These are phyloP conservation scores for Cyanidioschyzon merolae DNA, from an alignment of 23 red algal species.

Conservation along the genomic window DNA sequence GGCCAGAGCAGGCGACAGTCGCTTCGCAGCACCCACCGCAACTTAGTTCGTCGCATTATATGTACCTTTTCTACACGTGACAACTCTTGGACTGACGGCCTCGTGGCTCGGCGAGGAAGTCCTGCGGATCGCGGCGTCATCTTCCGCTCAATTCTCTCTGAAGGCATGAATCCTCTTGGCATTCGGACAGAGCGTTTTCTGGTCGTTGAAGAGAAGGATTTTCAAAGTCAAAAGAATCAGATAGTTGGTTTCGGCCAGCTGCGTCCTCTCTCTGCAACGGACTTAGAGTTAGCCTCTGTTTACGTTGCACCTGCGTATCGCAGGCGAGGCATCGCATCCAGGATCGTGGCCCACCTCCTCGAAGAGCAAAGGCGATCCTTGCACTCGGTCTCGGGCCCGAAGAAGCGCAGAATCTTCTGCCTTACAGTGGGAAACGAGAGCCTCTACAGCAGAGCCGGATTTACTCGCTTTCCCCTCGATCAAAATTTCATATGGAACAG, in stretches of 20 bases:
- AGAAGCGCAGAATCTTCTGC: neutral
- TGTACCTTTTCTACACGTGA: too few relatives aligned
- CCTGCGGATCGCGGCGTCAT: neutral
- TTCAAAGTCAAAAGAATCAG: neutral
- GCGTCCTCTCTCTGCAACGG: neutral
- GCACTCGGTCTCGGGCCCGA: neutral
- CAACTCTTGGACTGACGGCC: too few relatives aligned
- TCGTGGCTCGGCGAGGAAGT: neutral
- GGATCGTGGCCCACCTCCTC: neutral
- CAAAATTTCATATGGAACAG: neutral
- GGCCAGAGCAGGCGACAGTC: too few relatives aligned
- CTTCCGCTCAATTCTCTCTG: neutral
- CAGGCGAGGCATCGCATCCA: conserved; percentile 3
- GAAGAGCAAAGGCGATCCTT: neutral
- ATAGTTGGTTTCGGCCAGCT: conserved; percentile 2
- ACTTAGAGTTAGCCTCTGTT: neutral
- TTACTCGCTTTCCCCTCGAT: neutral
- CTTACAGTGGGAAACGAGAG: conserved; percentile 1
- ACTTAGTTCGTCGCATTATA: too few relatives aligned
- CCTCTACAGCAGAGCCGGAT: neutral
- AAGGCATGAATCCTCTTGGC: conserved; percentile 18
- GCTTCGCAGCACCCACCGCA: too few relatives aligned
- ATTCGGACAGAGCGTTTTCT: neutral
- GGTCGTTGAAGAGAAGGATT: neutral
- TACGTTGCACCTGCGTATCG: neutral